Base-by-base conservation (phyloP, 2,329 filamentous ascomycete genomes). In the Massarina eburnea region DNA sequence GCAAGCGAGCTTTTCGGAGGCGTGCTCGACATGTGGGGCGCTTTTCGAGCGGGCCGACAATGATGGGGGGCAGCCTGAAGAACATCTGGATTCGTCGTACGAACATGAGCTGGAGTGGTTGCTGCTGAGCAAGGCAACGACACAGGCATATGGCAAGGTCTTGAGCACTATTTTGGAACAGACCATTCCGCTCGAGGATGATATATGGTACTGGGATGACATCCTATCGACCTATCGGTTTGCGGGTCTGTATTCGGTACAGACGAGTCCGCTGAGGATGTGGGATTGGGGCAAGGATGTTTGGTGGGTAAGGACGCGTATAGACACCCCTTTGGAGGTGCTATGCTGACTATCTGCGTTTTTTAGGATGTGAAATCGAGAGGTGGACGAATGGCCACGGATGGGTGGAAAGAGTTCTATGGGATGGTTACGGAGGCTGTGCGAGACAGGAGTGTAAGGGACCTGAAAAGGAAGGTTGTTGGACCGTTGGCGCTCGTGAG, bases 171-270 rank as follows among this genome's bases (percentile, higher is more conserved):
- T 97, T 3, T 73, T 96, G 9, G 86, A 92, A 44, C 87, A 94
- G 59, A 95, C 91, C 9, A 84, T 92, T 9, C 86, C 86, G 0
- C 72, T 99, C 15, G 88, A 84, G 58, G 85, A 96, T 54, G 91
- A 96, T 57, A 85, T 96, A 19, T 91, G 87, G 83, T 97, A 97
- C 68, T 99, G 94, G 94, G 89, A 96, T 62, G 88, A 94, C 55
- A 81, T 96, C 2, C 73, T 96, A 22, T 82, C 83, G 8, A 95
- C 89, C 1, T 86, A 89, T 57, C 79, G 83, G 39, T 89, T 86
- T 61, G 91, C 88, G 54, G 86, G 84, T 24, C 67, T 96, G 3
- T 96, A 96, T 70, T 86, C 89, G 12, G 73, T 95, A 8, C 94
- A 99, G 69, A 96, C 86, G 0, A 89, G 86, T 1, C 94, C 94